Conservation (phyloP, 306 rosid genomes). For the Acmispon strigosus region DNA sequence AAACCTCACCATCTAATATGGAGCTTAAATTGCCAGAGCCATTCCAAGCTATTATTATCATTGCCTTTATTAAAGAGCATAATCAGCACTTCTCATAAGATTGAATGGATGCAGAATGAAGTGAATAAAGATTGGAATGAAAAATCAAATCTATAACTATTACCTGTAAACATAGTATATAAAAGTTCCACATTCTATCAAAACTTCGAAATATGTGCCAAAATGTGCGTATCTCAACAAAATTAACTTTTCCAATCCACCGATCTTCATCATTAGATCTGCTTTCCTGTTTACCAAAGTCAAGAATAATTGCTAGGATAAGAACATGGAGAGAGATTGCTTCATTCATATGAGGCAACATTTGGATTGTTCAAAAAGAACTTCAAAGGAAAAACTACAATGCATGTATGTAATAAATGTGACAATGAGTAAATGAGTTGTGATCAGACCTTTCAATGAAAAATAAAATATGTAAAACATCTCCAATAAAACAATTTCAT, state of each 20-base stretch:
- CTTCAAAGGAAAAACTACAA: not conserved
- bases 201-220: slow-evolving; percentile 94
- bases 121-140: not conserved
- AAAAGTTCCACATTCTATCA: slow-evolving; percentile 97
- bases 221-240: slow-evolving; percentile 91
- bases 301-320: slow-evolving; percentile 12
- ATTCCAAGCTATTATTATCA: slow-evolving; percentile 91
- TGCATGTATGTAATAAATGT: not conserved
- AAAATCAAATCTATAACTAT: slow-evolving; percentile 8
- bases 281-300: slow-evolving; percentile 43
- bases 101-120: slow-evolving; percentile 12
- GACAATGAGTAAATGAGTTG: not conserved
- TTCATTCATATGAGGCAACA: not conserved
- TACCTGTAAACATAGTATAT: slow-evolving; percentile 85
- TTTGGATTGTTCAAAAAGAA: slow-evolving; percentile 1
- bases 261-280: slow-evolving; percentile 17
- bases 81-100: slow-evolving; percentile 19
- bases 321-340: not conserved
- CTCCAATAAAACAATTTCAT: not conserved
- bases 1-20: slow-evolving; percentile 59
- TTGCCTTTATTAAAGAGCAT: slow-evolving; percentile 53
- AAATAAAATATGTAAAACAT: not conserved
- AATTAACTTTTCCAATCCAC: slow-evolving; percentile 83
- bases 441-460: not conserved
- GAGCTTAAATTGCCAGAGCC: slow-evolving; percentile 62